Evolutionary conservation across 345 rosid genomes (phyloP).

Genomic region (Eucalyptus tenuipes): DNA sequence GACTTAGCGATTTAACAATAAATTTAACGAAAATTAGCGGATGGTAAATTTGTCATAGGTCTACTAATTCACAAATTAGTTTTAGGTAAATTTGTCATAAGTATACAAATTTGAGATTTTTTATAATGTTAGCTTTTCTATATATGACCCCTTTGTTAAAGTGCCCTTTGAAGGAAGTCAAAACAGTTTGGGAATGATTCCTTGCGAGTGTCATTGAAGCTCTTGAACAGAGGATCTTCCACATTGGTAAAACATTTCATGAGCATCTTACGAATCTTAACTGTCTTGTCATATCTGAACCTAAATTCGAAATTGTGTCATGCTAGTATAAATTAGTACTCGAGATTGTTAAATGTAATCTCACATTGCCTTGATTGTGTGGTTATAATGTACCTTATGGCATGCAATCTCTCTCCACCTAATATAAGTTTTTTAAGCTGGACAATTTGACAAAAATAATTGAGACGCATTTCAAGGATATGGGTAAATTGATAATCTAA

Average conservation of each 20-base stretch:
- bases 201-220: neutral
- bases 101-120: accelerated
- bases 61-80: accelerated
- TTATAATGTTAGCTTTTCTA: accelerated
- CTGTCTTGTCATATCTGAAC: neutral
- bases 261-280: neutral
- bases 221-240: neutral
- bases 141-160: neutral
- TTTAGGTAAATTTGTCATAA: too few relatives aligned
- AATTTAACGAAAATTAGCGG: too few relatives aligned
- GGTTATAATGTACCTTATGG: neutral
- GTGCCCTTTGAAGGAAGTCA: neutral
- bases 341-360: neutral
- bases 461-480: neutral
- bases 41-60: accelerated
- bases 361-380: neutral
- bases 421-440: neutral
- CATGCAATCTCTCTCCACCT: neutral
- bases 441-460: neutral
- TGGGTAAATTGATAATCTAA: neutral
- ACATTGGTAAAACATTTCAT: neutral
- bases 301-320: accelerated
- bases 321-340: neutral
- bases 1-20: too few relatives aligned
- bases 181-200: neutral